Conservation (phyloP, 2,329 filamentous ascomycete genomes). For the Hansfordia pulvinata region DNA sequence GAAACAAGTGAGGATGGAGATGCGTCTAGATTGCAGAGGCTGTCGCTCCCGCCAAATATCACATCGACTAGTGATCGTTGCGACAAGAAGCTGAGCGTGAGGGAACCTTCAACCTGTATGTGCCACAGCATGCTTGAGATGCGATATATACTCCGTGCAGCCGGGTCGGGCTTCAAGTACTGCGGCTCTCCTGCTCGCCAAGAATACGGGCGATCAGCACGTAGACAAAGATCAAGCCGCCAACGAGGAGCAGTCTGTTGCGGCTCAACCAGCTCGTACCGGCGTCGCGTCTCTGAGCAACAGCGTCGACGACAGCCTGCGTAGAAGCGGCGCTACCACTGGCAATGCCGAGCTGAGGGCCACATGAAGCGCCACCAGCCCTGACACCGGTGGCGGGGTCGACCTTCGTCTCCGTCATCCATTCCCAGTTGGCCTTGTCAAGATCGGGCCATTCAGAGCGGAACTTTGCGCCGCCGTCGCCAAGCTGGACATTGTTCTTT, state of each 20-base stretch:
- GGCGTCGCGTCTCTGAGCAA: conserved; percentile 61
- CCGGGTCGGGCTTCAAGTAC: no score
- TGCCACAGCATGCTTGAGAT: no score
- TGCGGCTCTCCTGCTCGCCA: no score
- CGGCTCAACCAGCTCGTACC: conserved; percentile 70
- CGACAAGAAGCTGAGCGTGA: no score
- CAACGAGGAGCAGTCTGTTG: conserved; percentile 64
- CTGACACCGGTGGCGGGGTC: conserved; percentile 62
- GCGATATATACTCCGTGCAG: no score
- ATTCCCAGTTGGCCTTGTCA: conserved; percentile 80
- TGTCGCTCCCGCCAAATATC: no score
- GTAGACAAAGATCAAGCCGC: conserved; percentile 64
- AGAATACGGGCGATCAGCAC: conserved; percentile 69
- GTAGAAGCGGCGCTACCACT: conserved; percentile 49
- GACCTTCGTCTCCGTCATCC: conserved; percentile 75
- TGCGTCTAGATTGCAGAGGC: no score
- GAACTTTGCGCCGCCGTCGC: conserved; percentile 88
- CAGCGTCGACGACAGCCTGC: conserved; percentile 64
- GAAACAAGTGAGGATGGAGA: no score
- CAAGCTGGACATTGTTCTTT: conserved; percentile 77
- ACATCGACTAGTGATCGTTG: no score
- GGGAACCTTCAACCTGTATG: no score
- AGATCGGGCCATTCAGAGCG: conserved; percentile 78
- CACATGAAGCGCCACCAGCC: conserved; percentile 33
- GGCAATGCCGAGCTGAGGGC: conserved; percentile 44